Base-by-base conservation (phyloP, 768 basidiomycete species). In the Megacollybia marginata region DNA sequence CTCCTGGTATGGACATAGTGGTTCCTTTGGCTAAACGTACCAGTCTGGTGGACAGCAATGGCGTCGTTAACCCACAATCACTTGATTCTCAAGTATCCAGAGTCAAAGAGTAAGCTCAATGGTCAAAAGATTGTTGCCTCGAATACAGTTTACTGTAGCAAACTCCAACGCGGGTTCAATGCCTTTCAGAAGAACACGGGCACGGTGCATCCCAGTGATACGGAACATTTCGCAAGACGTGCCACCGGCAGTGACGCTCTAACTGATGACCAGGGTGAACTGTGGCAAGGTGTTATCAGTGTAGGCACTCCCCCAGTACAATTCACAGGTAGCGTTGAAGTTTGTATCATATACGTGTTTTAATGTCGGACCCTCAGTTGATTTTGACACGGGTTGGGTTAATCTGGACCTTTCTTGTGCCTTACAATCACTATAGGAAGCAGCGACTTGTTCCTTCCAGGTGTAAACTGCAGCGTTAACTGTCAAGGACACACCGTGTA, bases 111-210 rank as follows among this genome's bases (percentile, higher is more conserved):
- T 28, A 28, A 28, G 23, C 23, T 28, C 23, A 6, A 28, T 28
- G 23, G 23, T 28, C 23, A 28, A 28, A 28, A 28, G 23, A 28
- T 28, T 28, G 23, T 28, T 6, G 23, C 23, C 23, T 28, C 6
- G 23, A 28, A 28, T 6, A 28, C 23, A 28, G 23, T 28, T 28
- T 28, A 28, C 23, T 28, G 18, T 40, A 77, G 77, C 36, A 79
- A 79, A 66, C 58, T 74, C 44, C 54, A 57, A 16, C 59, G 56
- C n/a, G 69, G 73, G 13, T 70, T 78, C 50, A 59, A 57, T 34
- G 70, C 75, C 8, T 78, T 66, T 49, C 56, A 71, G 51, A 61
- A 47, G n/a, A 78, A 78, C 55, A 75, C 69, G 5, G 76, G 78
- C 9, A 47, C 52, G 12, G 53, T 55, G 0, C 76, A 75, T 52